Conservation (phyloP, 495 filamentous ascomycete species). For the Penicillium ucsense region DNA sequence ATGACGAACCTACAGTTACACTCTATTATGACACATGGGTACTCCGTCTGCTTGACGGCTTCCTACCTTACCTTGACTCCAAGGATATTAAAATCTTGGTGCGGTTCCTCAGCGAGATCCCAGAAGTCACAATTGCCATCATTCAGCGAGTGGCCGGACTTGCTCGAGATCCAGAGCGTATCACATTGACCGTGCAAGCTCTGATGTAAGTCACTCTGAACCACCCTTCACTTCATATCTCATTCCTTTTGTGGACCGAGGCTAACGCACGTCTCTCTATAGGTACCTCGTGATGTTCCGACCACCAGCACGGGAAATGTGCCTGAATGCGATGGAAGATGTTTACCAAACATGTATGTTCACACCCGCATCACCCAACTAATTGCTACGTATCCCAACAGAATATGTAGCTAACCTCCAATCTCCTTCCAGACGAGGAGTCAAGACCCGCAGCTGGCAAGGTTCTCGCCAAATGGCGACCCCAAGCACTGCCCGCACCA, state of each 20-base stretch:
- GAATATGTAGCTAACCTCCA: neutral
- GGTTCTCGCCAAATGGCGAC: conserved; percentile 35
- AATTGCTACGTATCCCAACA: neutral
- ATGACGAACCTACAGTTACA: conserved; percentile 21
- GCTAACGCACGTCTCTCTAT: conserved; percentile 1
- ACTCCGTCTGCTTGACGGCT: conserved; percentile 71
- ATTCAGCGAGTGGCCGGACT: conserved; percentile 68
- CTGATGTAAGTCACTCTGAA: conserved; percentile 40
- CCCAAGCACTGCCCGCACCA: conserved; percentile 9
- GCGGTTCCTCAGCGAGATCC: conserved; percentile 85
- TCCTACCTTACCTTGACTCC: conserved; percentile 75
- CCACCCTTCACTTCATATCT: neutral
- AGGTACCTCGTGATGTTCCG: conserved; percentile 80
- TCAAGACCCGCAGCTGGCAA: conserved; percentile 36
- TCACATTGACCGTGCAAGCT: conserved; percentile 50
- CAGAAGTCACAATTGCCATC: conserved; percentile 59
- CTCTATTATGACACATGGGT: conserved; percentile 74
- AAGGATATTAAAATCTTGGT: conserved; percentile 77
- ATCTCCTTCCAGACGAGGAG: conserved; percentile 27
- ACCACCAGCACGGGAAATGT: conserved; percentile 72
- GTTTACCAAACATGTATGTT: conserved; percentile 61
- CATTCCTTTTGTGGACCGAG: neutral
- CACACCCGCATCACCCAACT: neutral
- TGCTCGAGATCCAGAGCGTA: conserved; percentile 78
- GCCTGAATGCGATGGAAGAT: conserved; percentile 72